phyloP scores from a whole-genome alignment of 768 basidiomycete genomes.

The Lactarius pseudohatsudake region DNA sequence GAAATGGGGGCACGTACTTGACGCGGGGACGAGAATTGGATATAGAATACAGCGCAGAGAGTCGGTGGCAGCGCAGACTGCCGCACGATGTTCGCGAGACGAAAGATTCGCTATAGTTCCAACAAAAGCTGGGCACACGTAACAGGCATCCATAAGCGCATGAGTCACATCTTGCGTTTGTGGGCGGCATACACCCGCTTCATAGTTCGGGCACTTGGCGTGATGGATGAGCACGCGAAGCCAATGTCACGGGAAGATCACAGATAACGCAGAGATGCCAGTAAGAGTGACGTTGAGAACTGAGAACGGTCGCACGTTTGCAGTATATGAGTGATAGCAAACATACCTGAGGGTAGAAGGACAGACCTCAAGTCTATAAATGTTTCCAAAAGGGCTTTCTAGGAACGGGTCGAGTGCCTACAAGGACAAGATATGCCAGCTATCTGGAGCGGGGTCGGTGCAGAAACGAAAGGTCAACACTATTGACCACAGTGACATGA shows the following conservation, averaged over 20 bases:
- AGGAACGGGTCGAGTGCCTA: slow-evolving; percentile 1
- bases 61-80: slow-evolving; percentile 13
- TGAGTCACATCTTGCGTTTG: slow-evolving; percentile 8
- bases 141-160: neutral
- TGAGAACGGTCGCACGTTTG: neutral
- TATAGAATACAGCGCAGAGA: neutral
- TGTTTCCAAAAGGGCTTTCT: neutral
- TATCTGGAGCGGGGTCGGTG: neutral
- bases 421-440: slow-evolving; percentile 12
- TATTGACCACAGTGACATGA: neutral
- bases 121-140: neutral
- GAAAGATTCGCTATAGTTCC: slow-evolving; percentile 3
- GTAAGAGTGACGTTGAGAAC: neutral
- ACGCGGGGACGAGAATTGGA: neutral
- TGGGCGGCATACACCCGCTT: neutral
- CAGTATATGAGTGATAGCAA: too few species aligned
- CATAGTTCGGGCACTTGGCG: neutral
- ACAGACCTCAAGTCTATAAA: too few species aligned
- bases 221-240: neutral
- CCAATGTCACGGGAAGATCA: neutral
- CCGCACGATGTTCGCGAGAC: slow-evolving; percentile 11
- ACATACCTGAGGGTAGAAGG: too few species aligned
- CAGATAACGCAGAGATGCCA: neutral
- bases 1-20: neutral
- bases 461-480: neutral